phyloP scores from a whole-genome alignment of 2,329 filamentous ascomycete genomes.

The Hymenoscyphus linearis region DNA sequence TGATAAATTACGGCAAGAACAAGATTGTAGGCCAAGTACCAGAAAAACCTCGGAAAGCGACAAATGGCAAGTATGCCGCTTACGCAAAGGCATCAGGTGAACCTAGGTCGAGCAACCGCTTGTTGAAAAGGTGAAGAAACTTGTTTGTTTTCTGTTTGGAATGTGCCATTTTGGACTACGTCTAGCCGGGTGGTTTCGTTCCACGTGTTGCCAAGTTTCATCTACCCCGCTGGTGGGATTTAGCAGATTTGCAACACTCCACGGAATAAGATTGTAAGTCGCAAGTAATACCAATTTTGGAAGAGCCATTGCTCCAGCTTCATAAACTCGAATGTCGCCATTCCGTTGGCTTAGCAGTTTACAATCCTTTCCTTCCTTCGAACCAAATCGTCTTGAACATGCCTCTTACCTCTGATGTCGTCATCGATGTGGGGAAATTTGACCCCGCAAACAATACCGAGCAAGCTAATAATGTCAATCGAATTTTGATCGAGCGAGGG shows the following conservation, averaged over 20 bases:
- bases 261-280: background rate
- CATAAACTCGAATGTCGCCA: background rate
- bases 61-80: slow-evolving; percentile 19
- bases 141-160: background rate
- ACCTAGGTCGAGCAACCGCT: slow-evolving; percentile 16
- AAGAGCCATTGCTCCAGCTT: background rate
- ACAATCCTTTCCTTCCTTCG: background rate
- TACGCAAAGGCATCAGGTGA: slow-evolving; percentile 11
- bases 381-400: slow-evolving; percentile 21
- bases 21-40: slow-evolving; percentile 14
- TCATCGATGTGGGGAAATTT: slow-evolving; percentile 39
- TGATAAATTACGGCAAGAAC: slow-evolving; percentile 20
- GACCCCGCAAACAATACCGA: slow-evolving; percentile 35
- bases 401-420: slow-evolving; percentile 36
- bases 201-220: background rate
- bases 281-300: background rate
- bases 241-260: background rate
- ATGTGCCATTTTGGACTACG: background rate
- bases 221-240: background rate
- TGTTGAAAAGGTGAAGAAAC: slow-evolving; percentile 16
- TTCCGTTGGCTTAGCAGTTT: background rate
- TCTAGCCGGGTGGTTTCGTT: background rate
- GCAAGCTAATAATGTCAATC: slow-evolving; percentile 40
- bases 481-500: slow-evolving; percentile 24
- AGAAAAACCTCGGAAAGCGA: slow-evolving; percentile 15